A percentile compares a stretch with the other conserved stretches of the same genome.
Conservation (phyloP, 2,329 filamentous ascomycete genomes). For the Colletotrichum destructivum region DNA sequence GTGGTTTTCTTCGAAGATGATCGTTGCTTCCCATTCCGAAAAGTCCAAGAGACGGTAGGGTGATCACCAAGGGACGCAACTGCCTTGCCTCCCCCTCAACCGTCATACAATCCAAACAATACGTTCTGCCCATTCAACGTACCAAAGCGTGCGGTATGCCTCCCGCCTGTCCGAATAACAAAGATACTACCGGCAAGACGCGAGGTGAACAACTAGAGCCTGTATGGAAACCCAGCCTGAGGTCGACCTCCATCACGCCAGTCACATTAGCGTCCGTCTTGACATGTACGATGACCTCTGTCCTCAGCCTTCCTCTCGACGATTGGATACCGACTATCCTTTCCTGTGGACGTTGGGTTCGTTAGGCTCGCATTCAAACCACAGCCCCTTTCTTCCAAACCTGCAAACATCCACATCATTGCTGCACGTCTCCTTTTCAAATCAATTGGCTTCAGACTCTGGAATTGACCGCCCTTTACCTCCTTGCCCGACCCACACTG, state of each 20-base stretch:
- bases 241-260: conserved; percentile 32
- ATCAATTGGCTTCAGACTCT: conserved; percentile 19
- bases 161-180: background rate
- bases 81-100: background rate
- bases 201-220: background rate
- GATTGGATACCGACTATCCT: conserved; percentile 24
- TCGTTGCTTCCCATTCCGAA: background rate
- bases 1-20: background rate
- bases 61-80: background rate
- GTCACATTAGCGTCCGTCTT: conserved; percentile 20
- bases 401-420: conserved; percentile 32
- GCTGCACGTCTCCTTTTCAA: conserved; percentile 18
- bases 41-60: background rate
- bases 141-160: background rate
- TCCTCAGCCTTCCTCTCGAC: conserved; percentile 18
- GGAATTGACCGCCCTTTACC: conserved; percentile 41
- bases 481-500: conserved; percentile 16
- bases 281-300: conserved; percentile 26
- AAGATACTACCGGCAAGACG: background rate
- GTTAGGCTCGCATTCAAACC: conserved; percentile 24
- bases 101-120: background rate
- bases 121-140: background rate
- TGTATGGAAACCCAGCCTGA: conserved; percentile 11
- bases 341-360: conserved; percentile 30
- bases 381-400: conserved; percentile 15